These are phyloP conservation scores for Eimeria sp. DNA, from an alignment of 169 alveolate species.

Conservation along the genomic window DNA sequence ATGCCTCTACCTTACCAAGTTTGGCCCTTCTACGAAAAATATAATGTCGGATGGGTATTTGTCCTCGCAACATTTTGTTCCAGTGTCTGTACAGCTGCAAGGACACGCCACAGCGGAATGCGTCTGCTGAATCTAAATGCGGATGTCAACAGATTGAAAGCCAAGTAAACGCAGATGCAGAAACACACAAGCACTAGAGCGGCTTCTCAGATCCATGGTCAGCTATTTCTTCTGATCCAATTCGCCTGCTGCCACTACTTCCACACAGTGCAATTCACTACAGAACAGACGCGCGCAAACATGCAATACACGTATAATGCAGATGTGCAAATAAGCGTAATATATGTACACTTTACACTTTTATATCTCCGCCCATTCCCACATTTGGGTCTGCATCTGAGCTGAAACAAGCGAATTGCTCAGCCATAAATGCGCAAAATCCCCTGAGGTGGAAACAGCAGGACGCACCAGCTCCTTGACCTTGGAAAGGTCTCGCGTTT, in stretches of 20 bases:
- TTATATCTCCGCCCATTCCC: background rate
- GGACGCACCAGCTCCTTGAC: constrained; percentile 68
- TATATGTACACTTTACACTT: background rate
- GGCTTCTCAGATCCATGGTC: background rate
- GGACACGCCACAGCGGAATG: background rate
- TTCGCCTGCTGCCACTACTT: background rate
- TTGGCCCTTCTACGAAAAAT: constrained; percentile 76
- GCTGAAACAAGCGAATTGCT: background rate
- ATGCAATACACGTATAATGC: background rate
- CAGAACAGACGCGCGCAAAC: background rate
- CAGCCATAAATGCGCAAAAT: background rate
- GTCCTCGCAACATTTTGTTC: constrained; percentile 67
- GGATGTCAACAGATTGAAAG: background rate
- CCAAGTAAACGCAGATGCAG: background rate
- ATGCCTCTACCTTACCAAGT: constrained; percentile 66
- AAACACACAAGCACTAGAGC: background rate
- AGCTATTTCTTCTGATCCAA: background rate
- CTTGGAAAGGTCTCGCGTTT: constrained; percentile 71
- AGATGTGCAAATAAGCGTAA: background rate
- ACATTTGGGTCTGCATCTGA: background rate
- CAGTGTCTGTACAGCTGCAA: constrained; percentile 78
- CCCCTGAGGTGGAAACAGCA: background rate
- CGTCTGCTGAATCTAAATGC: background rate
- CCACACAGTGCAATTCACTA: background rate
- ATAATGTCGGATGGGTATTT: constrained; percentile 71